Evolutionary conservation across 305 asterid genomes (phyloP).

Genomic region (Solanum hybrid): DNA sequence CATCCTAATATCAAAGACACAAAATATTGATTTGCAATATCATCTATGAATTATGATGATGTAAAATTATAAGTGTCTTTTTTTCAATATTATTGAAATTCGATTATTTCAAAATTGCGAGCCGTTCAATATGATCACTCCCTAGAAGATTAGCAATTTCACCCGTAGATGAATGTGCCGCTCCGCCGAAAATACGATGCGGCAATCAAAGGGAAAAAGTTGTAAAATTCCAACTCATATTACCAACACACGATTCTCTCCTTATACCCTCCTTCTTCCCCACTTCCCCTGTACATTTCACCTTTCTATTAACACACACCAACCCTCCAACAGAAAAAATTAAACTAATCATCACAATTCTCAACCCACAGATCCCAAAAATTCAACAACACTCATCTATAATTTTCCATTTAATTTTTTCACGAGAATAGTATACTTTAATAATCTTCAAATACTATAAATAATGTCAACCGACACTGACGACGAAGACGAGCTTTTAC

Average conservation of each 20-base stretch:
- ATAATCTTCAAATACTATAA: background rate
- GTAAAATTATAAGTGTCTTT: no score
- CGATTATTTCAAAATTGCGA: no score
- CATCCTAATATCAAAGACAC: background rate
- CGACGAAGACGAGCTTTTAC: constrained; percentile 93
- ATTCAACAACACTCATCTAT: background rate
- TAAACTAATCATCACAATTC: constrained; percentile 1
- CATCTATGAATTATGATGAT: no score
- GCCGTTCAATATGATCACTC: background rate
- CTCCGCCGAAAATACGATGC: background rate
- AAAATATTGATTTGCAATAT: background rate
- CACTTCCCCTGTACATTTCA: background rate
- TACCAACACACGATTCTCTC: background rate
- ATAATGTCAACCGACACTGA: constrained; percentile 72
- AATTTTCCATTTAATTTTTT: background rate
- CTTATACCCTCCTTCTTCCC: constrained; percentile 3
- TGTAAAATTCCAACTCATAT: background rate
- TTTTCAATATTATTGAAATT: no score
- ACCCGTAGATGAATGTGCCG: background rate
- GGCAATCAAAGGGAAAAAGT: background rate
- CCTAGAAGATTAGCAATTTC: background rate
- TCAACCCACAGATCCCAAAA: background rate
- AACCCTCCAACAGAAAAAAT: background rate
- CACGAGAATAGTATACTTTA: background rate
- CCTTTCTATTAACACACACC: background rate